Percentiles rank a stretch among this genome's conserved stretches.
These are phyloP conservation scores for Chamaecyparis obtusa DNA, from an alignment of 75 land plant species.

Conservation along the genomic window DNA sequence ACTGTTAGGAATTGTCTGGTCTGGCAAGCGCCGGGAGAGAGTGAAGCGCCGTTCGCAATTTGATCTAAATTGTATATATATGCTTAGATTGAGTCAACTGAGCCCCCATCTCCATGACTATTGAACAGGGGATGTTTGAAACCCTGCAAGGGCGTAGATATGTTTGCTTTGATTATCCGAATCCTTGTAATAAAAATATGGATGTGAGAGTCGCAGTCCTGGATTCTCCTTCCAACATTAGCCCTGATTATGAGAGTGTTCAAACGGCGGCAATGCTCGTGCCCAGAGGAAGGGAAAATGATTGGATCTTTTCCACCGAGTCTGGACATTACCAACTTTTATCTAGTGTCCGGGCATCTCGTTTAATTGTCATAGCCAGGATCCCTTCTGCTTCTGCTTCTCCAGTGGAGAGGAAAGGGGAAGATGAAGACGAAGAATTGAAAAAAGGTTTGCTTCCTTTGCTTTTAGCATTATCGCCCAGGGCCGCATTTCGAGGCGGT, in stretches of 20 bases:
- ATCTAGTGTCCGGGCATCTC: constrained; percentile 30
- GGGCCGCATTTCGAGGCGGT: constrained; percentile 17
- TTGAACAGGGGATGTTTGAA: constrained; percentile 25
- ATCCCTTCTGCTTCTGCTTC: not conserved
- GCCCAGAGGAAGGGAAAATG: constrained; percentile 56
- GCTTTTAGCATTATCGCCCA: constrained; percentile 51
- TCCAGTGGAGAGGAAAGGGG: not conserved
- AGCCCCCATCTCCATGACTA: constrained; percentile 21
- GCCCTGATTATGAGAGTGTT: not conserved
- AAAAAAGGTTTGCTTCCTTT: constrained; percentile 44
- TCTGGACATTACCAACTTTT: constrained; percentile 71
- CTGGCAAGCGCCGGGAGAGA: too few relatives aligned
- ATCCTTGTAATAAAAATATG: constrained; percentile 15
- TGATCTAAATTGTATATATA: too few relatives aligned
- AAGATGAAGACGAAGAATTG: constrained; percentile 5
- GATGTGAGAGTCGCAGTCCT: constrained; percentile 56
- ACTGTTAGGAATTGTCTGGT: too few relatives aligned
- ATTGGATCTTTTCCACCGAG: constrained; percentile 80
- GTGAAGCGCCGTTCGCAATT: too few relatives aligned
- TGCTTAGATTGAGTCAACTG: not conserved
- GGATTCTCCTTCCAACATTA: constrained; percentile 30
- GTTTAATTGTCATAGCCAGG: constrained; percentile 54
- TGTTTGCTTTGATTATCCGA: constrained; percentile 45
- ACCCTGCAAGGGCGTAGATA: constrained; percentile 31
- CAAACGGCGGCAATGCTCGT: constrained; percentile 63